phyloP scores from a whole-genome alignment of 2,329 filamentous ascomycete genomes.

The Beauveria bassiana region DNA sequence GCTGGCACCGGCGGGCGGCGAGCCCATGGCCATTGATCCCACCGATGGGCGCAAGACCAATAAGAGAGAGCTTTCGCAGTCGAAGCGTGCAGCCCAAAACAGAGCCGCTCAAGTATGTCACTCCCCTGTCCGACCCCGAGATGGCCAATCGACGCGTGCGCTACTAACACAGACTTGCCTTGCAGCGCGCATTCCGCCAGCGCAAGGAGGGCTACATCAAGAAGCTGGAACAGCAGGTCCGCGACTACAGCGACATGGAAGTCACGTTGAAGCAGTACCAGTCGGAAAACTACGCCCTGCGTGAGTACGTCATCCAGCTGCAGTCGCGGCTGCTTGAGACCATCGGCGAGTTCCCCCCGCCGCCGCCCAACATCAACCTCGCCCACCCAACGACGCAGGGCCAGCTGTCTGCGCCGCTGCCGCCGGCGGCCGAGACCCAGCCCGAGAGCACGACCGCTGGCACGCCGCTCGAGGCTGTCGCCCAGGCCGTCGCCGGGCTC shows the following conservation, averaged over 20 bases:
- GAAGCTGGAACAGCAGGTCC: conserved; percentile 89
- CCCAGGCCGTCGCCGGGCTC: conserved; percentile 39
- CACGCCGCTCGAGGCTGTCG: conserved; percentile 40
- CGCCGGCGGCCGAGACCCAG: background rate
- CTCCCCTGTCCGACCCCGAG: background rate
- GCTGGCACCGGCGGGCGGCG: conserved; percentile 17
- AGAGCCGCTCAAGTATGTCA: conserved; percentile 82
- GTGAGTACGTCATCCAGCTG: conserved; percentile 86
- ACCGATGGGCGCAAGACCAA: conserved; percentile 45
- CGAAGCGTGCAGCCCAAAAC: conserved; percentile 94
- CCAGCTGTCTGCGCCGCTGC: conserved; percentile 16
- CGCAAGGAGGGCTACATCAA: conserved; percentile 98
- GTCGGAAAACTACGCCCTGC: conserved; percentile 79
- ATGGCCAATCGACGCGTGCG: too few relatives aligned
- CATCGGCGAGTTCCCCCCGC: conserved; percentile 74
- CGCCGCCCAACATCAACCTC: conserved; percentile 64
- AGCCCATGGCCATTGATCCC: conserved; percentile 13
- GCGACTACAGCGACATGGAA: conserved; percentile 69
- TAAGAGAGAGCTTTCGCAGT: conserved; percentile 87
- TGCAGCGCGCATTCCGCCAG: conserved; percentile 88
- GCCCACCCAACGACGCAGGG: conserved; percentile 16
- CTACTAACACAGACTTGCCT: background rate
- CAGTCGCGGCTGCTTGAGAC: conserved; percentile 80
- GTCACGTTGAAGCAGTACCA: conserved; percentile 74
- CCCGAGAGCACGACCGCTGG: conserved; percentile 21